These are phyloP conservation scores for Cryptococcus sp. DNA, from an alignment of 1,284 basidiomycete genomes.

Conservation along the genomic window DNA sequence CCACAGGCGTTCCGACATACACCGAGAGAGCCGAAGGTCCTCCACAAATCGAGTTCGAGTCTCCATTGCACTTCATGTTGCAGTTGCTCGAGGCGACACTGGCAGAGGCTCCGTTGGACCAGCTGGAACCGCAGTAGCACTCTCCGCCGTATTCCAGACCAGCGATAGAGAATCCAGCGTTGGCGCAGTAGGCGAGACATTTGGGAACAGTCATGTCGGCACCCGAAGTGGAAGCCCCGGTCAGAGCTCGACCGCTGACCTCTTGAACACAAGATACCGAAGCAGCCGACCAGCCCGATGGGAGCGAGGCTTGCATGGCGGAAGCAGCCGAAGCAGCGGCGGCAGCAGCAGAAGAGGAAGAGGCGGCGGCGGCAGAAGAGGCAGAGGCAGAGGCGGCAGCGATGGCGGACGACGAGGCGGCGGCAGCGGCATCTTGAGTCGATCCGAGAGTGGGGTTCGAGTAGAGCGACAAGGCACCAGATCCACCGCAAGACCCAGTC, in stretches of 20 bases:
- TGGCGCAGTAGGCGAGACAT: constrained; percentile 21
- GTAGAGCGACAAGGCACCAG: constrained; percentile 3
- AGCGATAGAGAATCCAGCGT: constrained; percentile 21
- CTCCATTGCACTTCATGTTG: no score
- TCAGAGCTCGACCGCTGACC: constrained; percentile 27
- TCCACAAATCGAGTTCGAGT: constrained; percentile 17
- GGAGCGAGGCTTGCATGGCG: constrained; percentile 9
- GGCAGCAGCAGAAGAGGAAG: background rate
- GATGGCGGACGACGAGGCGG: background rate
- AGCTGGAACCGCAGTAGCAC: constrained; percentile 41
- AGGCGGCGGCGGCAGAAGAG: constrained; percentile 1
- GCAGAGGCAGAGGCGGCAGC: constrained; percentile 6
- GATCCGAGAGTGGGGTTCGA: constrained; percentile 30
- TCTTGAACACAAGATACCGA: constrained; percentile 28
- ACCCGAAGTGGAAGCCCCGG: constrained; percentile 9
- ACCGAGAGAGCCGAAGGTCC: constrained; percentile 2
- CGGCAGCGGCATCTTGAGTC: constrained; percentile 14
- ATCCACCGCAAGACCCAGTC: constrained; percentile 31
- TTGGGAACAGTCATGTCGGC: constrained; percentile 10
- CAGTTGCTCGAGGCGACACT: no score
- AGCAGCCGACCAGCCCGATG: constrained; percentile 14
- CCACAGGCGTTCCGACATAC: background rate
- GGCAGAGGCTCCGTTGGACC: no score
- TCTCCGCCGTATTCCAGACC: constrained; percentile 32
- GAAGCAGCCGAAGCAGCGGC: constrained; percentile 5